Evolutionary conservation across 2,329 filamentous ascomycete species (phyloP).

Genomic region (Grosmannia clavigera): DNA sequence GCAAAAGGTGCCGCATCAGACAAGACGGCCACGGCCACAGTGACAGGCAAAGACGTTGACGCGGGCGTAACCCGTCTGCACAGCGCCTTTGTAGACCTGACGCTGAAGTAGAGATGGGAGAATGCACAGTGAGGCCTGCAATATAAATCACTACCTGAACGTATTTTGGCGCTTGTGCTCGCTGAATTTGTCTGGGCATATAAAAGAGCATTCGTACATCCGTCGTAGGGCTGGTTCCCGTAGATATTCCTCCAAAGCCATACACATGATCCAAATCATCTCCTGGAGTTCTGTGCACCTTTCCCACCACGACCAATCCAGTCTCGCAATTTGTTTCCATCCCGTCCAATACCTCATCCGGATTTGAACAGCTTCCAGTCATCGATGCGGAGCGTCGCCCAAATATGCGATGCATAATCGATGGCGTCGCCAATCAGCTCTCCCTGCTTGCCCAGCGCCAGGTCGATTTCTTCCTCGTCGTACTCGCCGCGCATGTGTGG

Average conservation of each 20-base stretch:
- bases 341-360: background rate
- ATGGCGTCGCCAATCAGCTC: constrained; percentile 56
- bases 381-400: constrained; percentile 63
- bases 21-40: background rate
- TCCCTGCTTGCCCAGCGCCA: constrained; percentile 51
- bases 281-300: background rate
- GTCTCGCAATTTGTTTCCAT: too few species aligned
- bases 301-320: too few species aligned
- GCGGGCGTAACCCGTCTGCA: constrained; percentile 6
- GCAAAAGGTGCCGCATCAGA: background rate
- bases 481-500: constrained; percentile 70
- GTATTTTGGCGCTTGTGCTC: background rate
- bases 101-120: background rate
- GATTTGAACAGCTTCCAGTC: constrained; percentile 64
- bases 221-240: background rate
- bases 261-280: background rate
- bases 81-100: constrained; percentile 11
- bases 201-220: background rate
- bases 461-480: constrained; percentile 57
- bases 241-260: background rate
- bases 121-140: background rate
- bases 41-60: background rate
- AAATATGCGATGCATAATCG: constrained; percentile 55
- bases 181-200: background rate
- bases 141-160: background rate